Evolutionary conservation across 257 asterid species (phyloP), one percentile per base, ranked within the genome.

Genomic region (Mentha longifolia): DNA sequence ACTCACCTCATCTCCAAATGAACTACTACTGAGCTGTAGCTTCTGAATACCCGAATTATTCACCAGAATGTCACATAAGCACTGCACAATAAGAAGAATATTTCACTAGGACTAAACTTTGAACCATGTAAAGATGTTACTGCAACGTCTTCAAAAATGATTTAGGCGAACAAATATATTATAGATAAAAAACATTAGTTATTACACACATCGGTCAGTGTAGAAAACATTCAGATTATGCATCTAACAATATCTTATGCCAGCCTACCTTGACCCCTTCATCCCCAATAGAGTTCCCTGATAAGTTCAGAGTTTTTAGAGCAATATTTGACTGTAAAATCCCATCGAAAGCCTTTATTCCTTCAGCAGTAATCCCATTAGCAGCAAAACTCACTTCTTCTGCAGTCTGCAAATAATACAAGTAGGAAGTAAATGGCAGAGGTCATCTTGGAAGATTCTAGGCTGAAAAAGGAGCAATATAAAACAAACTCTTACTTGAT

Each of bases 271-370:
- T 92, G 75, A 90, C 90, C 65, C 99, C 99, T 81, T 89, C 98
- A 83, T 95, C 98, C 46, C 99, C 99, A 70, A 95, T 85, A 60
- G 87, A 77, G 84, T 95, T 95, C 79, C 99, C 97, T n/a, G 99
- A 92, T 41, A 95, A 82, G 81, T 92, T 82, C 61, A 95, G 93
- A 82, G 96, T 74, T 79, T 87, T 95, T 54, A 95, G 87, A 52
- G 89, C 80, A 68, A 84, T 43, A 63, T 92, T 95, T 74, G 97
- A 89, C 78, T 92, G 99, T 84, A 95, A 79, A 73, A 95, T 71
- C 77, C 98, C 96, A 74, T 95, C 99, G 65, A 95, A 88, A 25
- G 98, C 97, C 88, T 88, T 95, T 74, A 95, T 72, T 61, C 99
- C 98, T 61, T 85, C 89, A 19, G 98, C 90, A 76, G 99, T 92